Evolutionary conservation across 2,329 filamentous ascomycete species (phyloP).

Genomic region (Diaporthe caulivora): DNA sequence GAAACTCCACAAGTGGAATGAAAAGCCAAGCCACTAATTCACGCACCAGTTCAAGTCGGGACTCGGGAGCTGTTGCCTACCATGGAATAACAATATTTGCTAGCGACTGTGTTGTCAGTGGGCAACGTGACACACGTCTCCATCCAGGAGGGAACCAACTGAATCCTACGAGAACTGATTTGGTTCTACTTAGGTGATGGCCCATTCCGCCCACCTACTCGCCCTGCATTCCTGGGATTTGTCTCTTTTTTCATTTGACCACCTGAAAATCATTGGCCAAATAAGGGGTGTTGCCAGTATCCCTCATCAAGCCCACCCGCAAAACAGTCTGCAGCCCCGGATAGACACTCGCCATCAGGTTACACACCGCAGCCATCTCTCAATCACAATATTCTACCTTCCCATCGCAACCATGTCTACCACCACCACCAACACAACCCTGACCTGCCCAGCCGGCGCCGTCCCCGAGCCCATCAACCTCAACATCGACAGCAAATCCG

Average conservation of each 20-base stretch:
- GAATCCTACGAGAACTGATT: background rate
- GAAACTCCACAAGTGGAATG: background rate
- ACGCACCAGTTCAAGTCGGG: too few species aligned
- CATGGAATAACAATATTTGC: background rate
- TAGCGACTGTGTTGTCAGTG: background rate
- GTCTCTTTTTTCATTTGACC: background rate
- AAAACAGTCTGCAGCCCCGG: background rate
- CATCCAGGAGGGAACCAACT: background rate
- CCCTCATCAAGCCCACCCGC: background rate
- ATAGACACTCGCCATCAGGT: background rate
- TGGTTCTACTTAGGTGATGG: background rate
- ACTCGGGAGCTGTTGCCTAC: background rate
- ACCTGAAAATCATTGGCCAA: background rate
- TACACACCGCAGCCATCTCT: background rate
- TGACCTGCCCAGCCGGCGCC: background rate
- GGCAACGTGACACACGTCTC: background rate
- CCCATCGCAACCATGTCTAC: background rate
- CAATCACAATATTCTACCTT: background rate
- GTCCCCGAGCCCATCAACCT: background rate
- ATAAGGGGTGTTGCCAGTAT: background rate
- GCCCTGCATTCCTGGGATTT: background rate
- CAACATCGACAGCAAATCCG: slow-evolving; percentile 1
- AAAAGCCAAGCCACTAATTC: background rate
- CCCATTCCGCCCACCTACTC: background rate
- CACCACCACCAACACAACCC: too few species aligned